phyloP scores from a whole-genome alignment of 805 yeast genomes.

The Lachancea kluyveri region DNA sequence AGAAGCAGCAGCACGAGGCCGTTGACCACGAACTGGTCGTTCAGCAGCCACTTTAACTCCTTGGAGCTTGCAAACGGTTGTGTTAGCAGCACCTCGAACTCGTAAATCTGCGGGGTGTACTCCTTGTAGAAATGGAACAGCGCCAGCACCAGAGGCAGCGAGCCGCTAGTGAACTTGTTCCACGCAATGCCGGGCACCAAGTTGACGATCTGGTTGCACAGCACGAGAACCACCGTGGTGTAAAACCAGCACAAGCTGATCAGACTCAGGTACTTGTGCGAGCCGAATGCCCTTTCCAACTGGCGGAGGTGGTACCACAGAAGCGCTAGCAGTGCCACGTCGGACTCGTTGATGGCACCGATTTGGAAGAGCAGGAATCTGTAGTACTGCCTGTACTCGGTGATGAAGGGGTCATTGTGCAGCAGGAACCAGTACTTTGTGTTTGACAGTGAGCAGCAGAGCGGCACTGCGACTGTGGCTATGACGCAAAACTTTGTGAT shows the following conservation, averaged over 20 bases:
- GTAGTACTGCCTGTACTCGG: conserved; percentile 53
- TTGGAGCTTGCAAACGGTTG: conserved; percentile 19
- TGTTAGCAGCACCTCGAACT: conserved; percentile 33
- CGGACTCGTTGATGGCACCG: conserved; percentile 54
- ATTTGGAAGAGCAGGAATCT: conserved; percentile 44
- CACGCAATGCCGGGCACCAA: conserved; percentile 36
- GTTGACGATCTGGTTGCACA: conserved; percentile 30
- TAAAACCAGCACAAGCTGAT: conserved; percentile 35
- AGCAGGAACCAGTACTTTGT: conserved; percentile 25
- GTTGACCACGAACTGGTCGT: conserved; percentile 31
- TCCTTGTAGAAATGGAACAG: conserved; percentile 36
- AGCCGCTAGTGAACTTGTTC: conserved; percentile 36
- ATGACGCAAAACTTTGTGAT: conserved; percentile 25
- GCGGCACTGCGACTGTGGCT: conserved; percentile 19
- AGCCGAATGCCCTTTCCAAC: conserved; percentile 53
- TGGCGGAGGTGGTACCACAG: conserved; percentile 47
- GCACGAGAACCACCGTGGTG: conserved; percentile 37
- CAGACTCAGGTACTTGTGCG: conserved; percentile 45
- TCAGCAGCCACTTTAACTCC: conserved; percentile 21
- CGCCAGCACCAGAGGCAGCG: conserved; percentile 36
- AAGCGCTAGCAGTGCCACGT: conserved; percentile 41
- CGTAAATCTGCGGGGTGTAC: conserved; percentile 37
- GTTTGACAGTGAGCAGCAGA: conserved; percentile 23
- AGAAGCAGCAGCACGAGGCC: conserved; percentile 31
- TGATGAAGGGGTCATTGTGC: conserved; percentile 41